These are phyloP conservation scores for Xylariaceae sp. DNA, from an alignment of 2,329 filamentous ascomycete species.

Conservation along the genomic window DNA sequence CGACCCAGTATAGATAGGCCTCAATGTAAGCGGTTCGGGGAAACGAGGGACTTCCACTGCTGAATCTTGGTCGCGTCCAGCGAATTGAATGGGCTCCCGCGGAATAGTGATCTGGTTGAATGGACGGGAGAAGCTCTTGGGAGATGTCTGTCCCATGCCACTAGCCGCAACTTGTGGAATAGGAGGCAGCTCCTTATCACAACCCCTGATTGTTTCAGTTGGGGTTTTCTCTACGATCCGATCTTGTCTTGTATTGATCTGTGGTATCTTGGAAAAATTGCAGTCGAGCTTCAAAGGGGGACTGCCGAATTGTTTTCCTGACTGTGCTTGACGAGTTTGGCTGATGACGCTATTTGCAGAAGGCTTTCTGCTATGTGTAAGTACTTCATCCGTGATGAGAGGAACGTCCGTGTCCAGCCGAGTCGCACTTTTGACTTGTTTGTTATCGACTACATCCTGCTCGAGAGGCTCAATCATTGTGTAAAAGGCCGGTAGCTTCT, in stretches of 20 bases:
- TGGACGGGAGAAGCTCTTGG: conserved; percentile 80
- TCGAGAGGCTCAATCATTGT: conserved; percentile 57
- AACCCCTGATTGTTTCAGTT: conserved; percentile 18
- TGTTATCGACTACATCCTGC: conserved; percentile 36
- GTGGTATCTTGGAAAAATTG: conserved; percentile 12
- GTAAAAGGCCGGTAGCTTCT: conserved; percentile 54
- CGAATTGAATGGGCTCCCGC: conserved; percentile 28
- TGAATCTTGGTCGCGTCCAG: conserved; percentile 35
- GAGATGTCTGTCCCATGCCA: conserved; percentile 47
- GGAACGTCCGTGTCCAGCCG: conserved; percentile 46
- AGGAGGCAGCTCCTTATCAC: conserved; percentile 65
- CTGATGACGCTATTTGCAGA: conserved; percentile 16
- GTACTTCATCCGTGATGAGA: conserved; percentile 11
- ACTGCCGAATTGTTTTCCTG: background rate
- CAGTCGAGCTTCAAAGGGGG: conserved; percentile 1
- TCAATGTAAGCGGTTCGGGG: conserved; percentile 38
- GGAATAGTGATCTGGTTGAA: conserved; percentile 57
- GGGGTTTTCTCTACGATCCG: background rate
- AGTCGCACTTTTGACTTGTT: conserved; percentile 42
- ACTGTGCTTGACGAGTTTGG: background rate
- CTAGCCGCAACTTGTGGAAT: conserved; percentile 74
- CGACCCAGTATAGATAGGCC: conserved; percentile 34
- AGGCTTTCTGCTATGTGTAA: conserved; percentile 14
- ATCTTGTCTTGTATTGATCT: conserved; percentile 10
- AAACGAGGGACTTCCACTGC: conserved; percentile 45